Conservation (phyloP, 805 yeast species). For the Sungouiozyma intestinalis region DNA sequence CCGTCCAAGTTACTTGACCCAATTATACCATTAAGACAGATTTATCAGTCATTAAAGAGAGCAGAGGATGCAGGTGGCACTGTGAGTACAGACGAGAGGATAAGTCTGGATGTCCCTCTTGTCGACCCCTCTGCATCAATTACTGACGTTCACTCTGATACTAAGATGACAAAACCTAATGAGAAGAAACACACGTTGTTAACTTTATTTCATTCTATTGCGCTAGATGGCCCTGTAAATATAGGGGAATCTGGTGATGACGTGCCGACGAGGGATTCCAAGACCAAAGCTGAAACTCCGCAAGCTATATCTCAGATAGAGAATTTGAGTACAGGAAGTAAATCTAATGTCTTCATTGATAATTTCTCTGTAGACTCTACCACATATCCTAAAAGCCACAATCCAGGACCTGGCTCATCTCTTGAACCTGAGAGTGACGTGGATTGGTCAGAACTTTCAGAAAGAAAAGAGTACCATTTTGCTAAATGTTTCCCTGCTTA, state of each 20-base stretch:
- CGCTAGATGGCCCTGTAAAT: neutral
- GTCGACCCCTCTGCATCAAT: no score
- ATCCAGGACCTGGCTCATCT: no score
- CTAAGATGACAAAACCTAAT: neutral
- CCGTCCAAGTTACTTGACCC: slow-evolving; percentile 20
- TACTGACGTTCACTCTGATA: no score
- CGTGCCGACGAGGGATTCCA: neutral
- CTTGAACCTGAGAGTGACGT: no score
- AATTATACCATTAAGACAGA: slow-evolving; percentile 27
- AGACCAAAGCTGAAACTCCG: neutral
- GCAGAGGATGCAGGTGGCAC: neutral
- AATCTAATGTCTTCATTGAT: neutral
- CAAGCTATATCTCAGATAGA: neutral
- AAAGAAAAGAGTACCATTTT: slow-evolving; percentile 52
- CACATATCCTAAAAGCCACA: no score
- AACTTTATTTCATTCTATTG: neutral
- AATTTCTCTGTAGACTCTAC: neutral
- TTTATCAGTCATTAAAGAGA: slow-evolving; percentile 16
- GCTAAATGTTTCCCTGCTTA: slow-evolving; percentile 77
- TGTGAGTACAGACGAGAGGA: no score
- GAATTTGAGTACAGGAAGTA: neutral
- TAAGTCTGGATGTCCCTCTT: no score
- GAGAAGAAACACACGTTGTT: neutral
- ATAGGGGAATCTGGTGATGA: neutral
- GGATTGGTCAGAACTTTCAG: slow-evolving; percentile 21